Conservation (phyloP, 176 grass and related monocot genomes). For the Pharus latifolius region DNA sequence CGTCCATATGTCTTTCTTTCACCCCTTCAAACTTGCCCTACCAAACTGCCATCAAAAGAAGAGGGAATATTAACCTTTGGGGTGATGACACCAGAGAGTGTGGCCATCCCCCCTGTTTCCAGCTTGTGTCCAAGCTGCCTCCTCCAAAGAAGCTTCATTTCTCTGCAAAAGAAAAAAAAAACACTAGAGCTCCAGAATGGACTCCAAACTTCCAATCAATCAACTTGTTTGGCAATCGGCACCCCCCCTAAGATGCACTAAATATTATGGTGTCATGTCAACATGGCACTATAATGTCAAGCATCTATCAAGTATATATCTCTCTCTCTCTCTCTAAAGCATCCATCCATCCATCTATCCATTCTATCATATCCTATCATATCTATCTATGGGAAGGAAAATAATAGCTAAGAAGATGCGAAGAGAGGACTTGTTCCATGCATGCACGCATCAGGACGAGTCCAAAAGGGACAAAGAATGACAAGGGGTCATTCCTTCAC, state of each 20-base stretch:
- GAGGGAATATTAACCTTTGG: constrained; percentile 93
- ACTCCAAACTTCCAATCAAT: constrained; percentile 22
- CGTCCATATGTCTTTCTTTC: neutral
- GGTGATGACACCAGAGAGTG: constrained; percentile 39
- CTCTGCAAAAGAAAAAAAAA: constrained; percentile 1
- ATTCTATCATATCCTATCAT: constrained; percentile 30
- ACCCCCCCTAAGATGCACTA: constrained; percentile 12
- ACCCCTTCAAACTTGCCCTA: constrained; percentile 23
- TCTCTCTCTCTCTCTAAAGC: too few relatives aligned
- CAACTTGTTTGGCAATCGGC: constrained; percentile 10
- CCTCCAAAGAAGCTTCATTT: constrained; percentile 75
- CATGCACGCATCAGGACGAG: constrained; percentile 33
- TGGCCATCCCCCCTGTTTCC: constrained; percentile 42
- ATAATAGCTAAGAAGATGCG: constrained; percentile 13
- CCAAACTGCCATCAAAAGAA: constrained; percentile 70
- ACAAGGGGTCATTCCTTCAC: constrained; percentile 67
- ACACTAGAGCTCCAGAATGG: constrained; percentile 20
- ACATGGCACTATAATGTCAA: constrained; percentile 26
- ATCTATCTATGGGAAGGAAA: constrained; percentile 9
- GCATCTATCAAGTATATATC: constrained; percentile 24
- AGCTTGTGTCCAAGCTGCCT: constrained; percentile 43
- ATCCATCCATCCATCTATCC: constrained; percentile 27
- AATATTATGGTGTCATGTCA: constrained; percentile 45
- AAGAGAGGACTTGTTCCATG: constrained; percentile 8
- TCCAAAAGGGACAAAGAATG: constrained; percentile 58